A percentile compares a stretch with the other conserved stretches of the same genome.
Evolutionary conservation across 1,284 basidiomycete species (phyloP).

Genomic region (Trametes polyzona): DNA sequence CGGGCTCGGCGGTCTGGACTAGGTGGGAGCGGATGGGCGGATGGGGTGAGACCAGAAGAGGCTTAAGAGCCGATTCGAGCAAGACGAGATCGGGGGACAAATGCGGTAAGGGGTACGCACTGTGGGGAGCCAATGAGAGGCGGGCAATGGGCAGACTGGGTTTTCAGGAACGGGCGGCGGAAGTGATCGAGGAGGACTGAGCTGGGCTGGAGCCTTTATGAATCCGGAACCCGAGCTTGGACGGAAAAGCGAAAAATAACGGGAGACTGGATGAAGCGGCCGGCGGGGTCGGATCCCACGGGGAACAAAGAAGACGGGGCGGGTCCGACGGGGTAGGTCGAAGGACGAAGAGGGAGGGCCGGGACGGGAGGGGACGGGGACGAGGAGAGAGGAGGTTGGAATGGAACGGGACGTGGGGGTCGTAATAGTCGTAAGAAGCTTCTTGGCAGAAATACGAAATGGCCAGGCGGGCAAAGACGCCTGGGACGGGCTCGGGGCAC

Average conservation of each 20-base stretch:
- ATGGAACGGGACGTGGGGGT: conserved; percentile 22
- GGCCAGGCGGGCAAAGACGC: conserved; percentile 2
- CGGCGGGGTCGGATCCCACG: background rate
- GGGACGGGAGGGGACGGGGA: conserved; percentile 1
- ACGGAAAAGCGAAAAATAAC: background rate
- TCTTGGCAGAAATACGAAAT: conserved; percentile 11
- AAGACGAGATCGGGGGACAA: conserved; percentile 20
- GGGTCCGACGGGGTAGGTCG: background rate
- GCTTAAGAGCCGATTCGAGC: conserved; percentile 21
- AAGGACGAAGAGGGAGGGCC: background rate
- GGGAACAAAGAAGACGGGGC: background rate
- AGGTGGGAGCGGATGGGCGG: conserved; percentile 20
- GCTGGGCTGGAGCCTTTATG: conserved; percentile 20
- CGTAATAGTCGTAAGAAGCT: conserved; percentile 20
- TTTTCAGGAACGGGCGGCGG: conserved; percentile 25
- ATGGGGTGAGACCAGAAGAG: conserved; percentile 18
- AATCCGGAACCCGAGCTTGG: conserved; percentile 5
- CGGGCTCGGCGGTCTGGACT: conserved; percentile 19
- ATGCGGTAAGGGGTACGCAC: conserved; percentile 19
- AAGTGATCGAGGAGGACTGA: conserved; percentile 22
- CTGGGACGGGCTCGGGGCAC: conserved; percentile 5
- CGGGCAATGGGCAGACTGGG: conserved; percentile 14
- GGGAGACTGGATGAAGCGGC: background rate
- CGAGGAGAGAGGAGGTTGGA: conserved; percentile 4
- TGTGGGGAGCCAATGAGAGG: conserved; percentile 17